Evolutionary conservation across 1,284 basidiomycete species (phyloP), one percentile per base, ranked within the genome.

Genomic region (Ceratobasidium sp.): DNA sequence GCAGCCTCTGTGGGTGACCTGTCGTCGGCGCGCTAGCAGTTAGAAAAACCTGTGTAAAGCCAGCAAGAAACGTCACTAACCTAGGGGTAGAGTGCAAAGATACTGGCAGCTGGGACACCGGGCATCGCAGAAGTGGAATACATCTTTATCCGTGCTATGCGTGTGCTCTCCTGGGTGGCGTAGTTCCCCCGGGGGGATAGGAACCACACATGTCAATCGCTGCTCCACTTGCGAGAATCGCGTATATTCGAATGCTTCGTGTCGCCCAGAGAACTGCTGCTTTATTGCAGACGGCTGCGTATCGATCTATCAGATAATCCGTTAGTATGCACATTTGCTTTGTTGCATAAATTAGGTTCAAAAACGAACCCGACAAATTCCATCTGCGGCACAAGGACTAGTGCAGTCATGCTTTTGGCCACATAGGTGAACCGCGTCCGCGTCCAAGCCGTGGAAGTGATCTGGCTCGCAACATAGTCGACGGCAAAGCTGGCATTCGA

Each of bases 1-100:
- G 88, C 50, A 87, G 85, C 73, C 84, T 82, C 75, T 90, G 88
- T 0, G 85, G 67, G 75, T 90, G 89, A 0, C 86, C 89, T 90
- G 14, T 16, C 0, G 16, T 14, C 18, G 66, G 6, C 28, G 1
- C 32, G 7, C 5, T 72, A 88, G 79, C 23, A 26, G 11, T 21
- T 26, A 50, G 47, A n/a, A n/a, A n/a, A n/a, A n/a, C n/a, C n/a
- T n/a, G n/a, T n/a, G n/a, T n/a, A n/a, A n/a, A n/a, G n/a, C n/a
- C n/a, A n/a, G n/a, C 43, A 35, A 30, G n/a, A 21, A 13, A 41
- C 41, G 8, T n/a, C 6, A 52, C 59, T 13, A 72, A 89, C 88
- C 86, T 46, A 85, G 80, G 2, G 87, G 87, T 2, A 88, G 77
- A 0, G 84, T 88, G 75, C 89, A 90, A 77, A 85, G 85, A 77